These are phyloP conservation scores for Aureobasidium sp. DNA, from an alignment of 2,329 filamentous ascomycete genomes.

Conservation along the genomic window DNA sequence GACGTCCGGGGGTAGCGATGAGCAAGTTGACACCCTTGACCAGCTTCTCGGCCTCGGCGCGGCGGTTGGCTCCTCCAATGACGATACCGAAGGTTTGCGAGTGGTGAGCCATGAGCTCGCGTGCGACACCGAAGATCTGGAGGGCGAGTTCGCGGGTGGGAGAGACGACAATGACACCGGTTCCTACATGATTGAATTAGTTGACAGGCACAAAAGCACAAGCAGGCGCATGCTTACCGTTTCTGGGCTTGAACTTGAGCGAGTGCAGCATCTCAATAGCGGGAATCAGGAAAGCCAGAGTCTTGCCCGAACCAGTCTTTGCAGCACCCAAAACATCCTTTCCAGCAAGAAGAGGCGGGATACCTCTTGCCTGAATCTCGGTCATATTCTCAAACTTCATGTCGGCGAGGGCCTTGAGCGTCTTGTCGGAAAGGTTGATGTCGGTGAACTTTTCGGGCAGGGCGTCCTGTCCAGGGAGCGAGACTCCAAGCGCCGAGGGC, in stretches of 20 bases:
- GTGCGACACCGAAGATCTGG: conserved; percentile 91
- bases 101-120: conserved; percentile 87
- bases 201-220: background rate
- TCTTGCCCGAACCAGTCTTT: conserved; percentile 95
- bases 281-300: conserved; percentile 86
- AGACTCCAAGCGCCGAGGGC: conserved; percentile 47
- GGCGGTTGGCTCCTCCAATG: conserved; percentile 86
- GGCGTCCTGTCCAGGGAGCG: conserved; percentile 49
- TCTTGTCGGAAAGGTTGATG: conserved; percentile 78
- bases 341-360: conserved; percentile 80
- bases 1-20: conserved; percentile 84
- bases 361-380: conserved; percentile 80
- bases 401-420: conserved; percentile 67
- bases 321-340: conserved; percentile 90
- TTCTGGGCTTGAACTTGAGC: conserved; percentile 87
- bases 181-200: conserved; percentile 26
- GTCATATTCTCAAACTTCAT: conserved; percentile 98
- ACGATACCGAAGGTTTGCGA: conserved; percentile 94
- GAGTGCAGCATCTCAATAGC: conserved; percentile 88
- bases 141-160: conserved; percentile 89
- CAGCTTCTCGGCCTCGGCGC: conserved; percentile 90
- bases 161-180: conserved; percentile 84
- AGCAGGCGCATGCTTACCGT: conserved; percentile 42
- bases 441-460: conserved; percentile 68
- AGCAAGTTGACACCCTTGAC: conserved; percentile 89